phyloP scores from a whole-genome alignment of 345 rosid genomes.

The Gossypium herbaceum region DNA sequence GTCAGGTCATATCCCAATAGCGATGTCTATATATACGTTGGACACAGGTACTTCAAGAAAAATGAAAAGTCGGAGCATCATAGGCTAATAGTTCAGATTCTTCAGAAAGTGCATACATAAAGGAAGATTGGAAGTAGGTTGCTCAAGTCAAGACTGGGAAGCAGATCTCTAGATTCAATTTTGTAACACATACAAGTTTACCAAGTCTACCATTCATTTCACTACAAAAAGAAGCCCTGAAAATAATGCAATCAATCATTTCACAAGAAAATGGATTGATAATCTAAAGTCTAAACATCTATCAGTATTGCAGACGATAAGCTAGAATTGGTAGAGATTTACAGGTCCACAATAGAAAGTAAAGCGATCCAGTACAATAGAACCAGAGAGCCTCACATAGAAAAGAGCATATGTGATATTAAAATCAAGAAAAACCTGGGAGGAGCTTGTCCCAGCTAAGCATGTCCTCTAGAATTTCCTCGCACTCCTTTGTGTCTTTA shows the following conservation, averaged over 20 bases:
- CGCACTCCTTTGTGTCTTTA: slow-evolving; percentile 76
- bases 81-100: background rate
- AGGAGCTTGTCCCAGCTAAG: slow-evolving; percentile 89
- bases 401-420: slow-evolving; percentile 1
- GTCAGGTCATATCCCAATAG: no score
- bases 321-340: background rate
- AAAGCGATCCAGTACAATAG: background rate
- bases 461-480: slow-evolving; percentile 79
- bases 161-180: background rate
- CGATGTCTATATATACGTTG: no score
- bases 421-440: slow-evolving; percentile 46
- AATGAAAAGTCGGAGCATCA: no score
- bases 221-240: background rate
- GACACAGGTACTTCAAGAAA: no score
- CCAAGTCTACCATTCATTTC: background rate
- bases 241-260: background rate
- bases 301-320: background rate
- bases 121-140: background rate
- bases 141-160: background rate
- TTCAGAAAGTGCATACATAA: background rate
- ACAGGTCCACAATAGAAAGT: background rate
- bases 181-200: background rate
- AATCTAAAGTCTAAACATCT: background rate
- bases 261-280: background rate
- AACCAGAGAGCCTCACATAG: background rate